These are phyloP conservation scores for Diaporthe eres DNA, from an alignment of 2,329 filamentous ascomycete species.

Conservation along the genomic window DNA sequence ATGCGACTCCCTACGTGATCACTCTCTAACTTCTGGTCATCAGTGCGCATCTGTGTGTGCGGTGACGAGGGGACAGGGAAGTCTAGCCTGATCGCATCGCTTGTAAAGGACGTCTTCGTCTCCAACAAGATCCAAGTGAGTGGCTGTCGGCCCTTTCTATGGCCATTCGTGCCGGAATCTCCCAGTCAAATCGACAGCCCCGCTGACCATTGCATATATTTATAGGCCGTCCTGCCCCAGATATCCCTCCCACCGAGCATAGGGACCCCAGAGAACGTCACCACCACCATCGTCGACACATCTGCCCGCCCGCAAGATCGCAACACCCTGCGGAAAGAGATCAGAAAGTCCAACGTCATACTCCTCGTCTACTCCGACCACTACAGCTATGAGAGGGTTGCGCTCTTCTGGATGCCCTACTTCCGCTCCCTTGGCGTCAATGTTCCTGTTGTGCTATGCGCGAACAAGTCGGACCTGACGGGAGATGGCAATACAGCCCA, in stretches of 20 bases:
- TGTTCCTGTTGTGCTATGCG: constrained; percentile 94
- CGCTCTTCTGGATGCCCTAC: constrained; percentile 98
- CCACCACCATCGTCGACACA: constrained; percentile 97
- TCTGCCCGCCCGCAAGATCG: constrained; percentile 95
- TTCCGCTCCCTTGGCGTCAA: constrained; percentile 99
- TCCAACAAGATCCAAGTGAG: constrained; percentile 83
- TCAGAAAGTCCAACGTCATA: constrained; percentile 97
- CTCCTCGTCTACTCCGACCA: constrained; percentile 97
- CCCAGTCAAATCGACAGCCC: not conserved
- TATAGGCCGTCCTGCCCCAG: constrained; percentile 86
- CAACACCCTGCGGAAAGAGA: constrained; percentile 90
- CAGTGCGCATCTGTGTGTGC: constrained; percentile 93
- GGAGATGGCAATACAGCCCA: constrained; percentile 83
- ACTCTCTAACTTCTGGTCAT: constrained; percentile 40
- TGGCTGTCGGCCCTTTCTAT: not conserved
- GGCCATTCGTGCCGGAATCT: no score
- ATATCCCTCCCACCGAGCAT: constrained; percentile 95
- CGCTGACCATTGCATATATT: not conserved
- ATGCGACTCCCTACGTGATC: not conserved
- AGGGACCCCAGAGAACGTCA: constrained; percentile 95
- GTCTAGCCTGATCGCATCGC: constrained; percentile 91
- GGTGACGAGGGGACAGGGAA: constrained; percentile 97
- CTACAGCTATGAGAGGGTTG: constrained; percentile 98
- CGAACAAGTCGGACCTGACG: constrained; percentile 95
- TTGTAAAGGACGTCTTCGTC: constrained; percentile 98